Conservation (phyloP, 768 basidiomycete species). For the Lactarius sp. region DNA sequence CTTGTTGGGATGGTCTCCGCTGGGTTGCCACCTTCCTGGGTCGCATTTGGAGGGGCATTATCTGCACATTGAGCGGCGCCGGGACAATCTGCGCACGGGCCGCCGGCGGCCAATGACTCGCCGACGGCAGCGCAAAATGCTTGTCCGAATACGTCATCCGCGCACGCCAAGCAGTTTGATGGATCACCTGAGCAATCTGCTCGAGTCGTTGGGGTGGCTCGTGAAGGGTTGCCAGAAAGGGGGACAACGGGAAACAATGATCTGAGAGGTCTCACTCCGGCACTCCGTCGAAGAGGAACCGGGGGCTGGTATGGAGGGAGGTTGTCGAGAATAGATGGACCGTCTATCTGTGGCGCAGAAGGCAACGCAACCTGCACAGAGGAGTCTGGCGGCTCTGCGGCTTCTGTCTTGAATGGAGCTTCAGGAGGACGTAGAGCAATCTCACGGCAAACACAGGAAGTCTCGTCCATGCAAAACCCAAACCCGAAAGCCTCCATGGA, state of each 20-base stretch:
- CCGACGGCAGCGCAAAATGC: slow-evolving; percentile 80
- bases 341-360: slow-evolving; percentile 19
- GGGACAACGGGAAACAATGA: slow-evolving; percentile 50
- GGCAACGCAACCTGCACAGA: slow-evolving; percentile 22
- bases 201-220: slow-evolving; percentile 28
- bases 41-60: slow-evolving; percentile 21
- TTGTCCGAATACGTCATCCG: slow-evolving; percentile 79
- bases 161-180: slow-evolving; percentile 78
- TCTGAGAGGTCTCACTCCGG: slow-evolving; percentile 36
- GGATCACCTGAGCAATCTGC: slow-evolving; percentile 79
- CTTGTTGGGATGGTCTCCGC: slow-evolving; percentile 68
- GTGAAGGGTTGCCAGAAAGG: slow-evolving; percentile 30
- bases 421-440: slow-evolving; percentile 45
- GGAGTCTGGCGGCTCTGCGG: slow-evolving; percentile 24
- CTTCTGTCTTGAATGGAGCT: slow-evolving; percentile 30
- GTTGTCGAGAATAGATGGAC: slow-evolving; percentile 68
- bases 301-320: slow-evolving; percentile 77
- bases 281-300: slow-evolving; percentile 68
- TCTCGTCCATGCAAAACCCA: slow-evolving; percentile 67
- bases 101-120: slow-evolving; percentile 49
- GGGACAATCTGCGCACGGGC: slow-evolving; percentile 56
- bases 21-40: slow-evolving; percentile 26
- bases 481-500: slow-evolving; percentile 53
- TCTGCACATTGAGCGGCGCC: slow-evolving; percentile 32
- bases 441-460: slow-evolving; percentile 75